These are phyloP conservation scores for Botrytis fragariae DNA, from an alignment of 2,329 filamentous ascomycete genomes.

Conservation along the genomic window DNA sequence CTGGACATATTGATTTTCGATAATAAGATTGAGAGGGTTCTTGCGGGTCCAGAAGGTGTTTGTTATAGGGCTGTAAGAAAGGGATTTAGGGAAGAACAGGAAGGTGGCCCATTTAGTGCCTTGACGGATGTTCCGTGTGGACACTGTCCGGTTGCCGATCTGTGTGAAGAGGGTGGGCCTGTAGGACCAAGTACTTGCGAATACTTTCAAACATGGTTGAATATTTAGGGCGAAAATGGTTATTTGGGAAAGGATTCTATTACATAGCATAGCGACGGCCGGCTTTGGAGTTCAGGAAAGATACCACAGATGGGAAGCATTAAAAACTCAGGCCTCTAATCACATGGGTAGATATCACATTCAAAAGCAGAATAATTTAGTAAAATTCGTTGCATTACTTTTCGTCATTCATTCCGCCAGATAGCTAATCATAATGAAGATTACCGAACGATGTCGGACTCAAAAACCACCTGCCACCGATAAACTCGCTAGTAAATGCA, in stretches of 20 bases:
- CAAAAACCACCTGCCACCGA: conserved; percentile 22
- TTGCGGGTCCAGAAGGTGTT: conserved; percentile 34
- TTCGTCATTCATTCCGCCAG: conserved; percentile 19
- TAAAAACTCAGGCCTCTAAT: not conserved
- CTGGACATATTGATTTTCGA: conserved; percentile 89
- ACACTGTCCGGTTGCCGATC: conserved; percentile 85
- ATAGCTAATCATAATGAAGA: conserved; percentile 19
- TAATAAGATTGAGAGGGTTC: conserved; percentile 69
- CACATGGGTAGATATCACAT: conserved; percentile 1
- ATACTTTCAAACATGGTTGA: conserved; percentile 86
- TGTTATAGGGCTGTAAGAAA: conserved; percentile 39
- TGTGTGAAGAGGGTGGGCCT: conserved; percentile 87
- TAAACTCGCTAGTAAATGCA: conserved; percentile 40
- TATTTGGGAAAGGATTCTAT: conserved; percentile 22
- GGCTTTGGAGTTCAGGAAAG: conserved; percentile 35
- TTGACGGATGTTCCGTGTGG: conserved; percentile 86
- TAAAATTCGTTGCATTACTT: conserved; percentile 19
- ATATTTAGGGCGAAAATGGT: conserved; percentile 25
- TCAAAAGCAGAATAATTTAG: conserved; percentile 17
- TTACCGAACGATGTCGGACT: conserved; percentile 19
- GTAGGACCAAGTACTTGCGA: conserved; percentile 88
- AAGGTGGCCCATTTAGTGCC: conserved; percentile 46
- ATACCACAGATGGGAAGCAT: conserved; percentile 31
- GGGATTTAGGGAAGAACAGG: conserved; percentile 35
- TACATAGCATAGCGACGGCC: conserved; percentile 36